Percentiles rank a stretch among this genome's conserved stretches.
Evolutionary conservation across 2,329 filamentous ascomycete species (phyloP).

Genomic region (Hymenoscyphus fructigenus): DNA sequence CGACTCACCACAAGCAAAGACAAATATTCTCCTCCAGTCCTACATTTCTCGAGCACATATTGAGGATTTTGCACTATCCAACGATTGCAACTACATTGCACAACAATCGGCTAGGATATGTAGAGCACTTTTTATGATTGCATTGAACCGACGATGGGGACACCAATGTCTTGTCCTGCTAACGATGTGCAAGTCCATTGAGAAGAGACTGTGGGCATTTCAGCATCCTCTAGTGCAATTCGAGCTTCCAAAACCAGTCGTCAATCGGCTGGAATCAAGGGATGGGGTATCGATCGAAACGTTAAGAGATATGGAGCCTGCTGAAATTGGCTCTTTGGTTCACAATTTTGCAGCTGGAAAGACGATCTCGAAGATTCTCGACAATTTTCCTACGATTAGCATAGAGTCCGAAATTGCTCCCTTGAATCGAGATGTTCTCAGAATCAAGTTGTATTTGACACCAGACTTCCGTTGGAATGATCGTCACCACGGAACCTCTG

Average conservation of each 20-base stretch:
- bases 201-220: constrained; percentile 92
- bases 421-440: constrained; percentile 87
- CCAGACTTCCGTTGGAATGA: constrained; percentile 97
- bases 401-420: constrained; percentile 95
- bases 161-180: constrained; percentile 90
- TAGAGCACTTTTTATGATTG: constrained; percentile 94
- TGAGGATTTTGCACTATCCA: constrained; percentile 90
- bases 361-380: constrained; percentile 76
- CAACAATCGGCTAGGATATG: constrained; percentile 96
- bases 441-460: constrained; percentile 82
- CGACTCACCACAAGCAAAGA: constrained; percentile 80
- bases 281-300: constrained; percentile 74
- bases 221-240: constrained; percentile 96
- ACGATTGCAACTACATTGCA: constrained; percentile 90
- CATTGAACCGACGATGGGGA: constrained; percentile 91
- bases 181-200: constrained; percentile 93
- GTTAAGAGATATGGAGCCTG: constrained; percentile 87
- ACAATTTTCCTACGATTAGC: constrained; percentile 88
- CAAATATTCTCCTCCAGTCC: constrained; percentile 90
- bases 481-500: constrained; percentile 85
- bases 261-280: constrained; percentile 84
- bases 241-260: constrained; percentile 77
- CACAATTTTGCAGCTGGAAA: constrained; percentile 87
- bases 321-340: constrained; percentile 86
- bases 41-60: constrained; percentile 87